Base-by-base conservation (phyloP, 805 yeast species). In the Groenewaldozyma tartarivorans region DNA sequence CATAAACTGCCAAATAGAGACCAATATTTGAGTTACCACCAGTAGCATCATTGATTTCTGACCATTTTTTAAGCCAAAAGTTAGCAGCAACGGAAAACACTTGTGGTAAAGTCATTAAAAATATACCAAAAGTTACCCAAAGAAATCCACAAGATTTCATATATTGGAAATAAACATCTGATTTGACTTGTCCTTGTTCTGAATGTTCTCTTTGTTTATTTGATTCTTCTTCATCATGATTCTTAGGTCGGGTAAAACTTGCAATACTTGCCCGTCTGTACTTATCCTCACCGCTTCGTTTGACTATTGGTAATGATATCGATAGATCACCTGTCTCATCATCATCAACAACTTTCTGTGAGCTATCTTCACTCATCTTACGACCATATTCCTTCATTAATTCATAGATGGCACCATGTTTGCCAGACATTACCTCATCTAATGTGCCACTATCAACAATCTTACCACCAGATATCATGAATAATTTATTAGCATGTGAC, bases 31-130 rank as follows among this genome's bases (percentile, higher is more conserved):
- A 87, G 57, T 86, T 85, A 42, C 62, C 62, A 20, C 85, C 85
- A 34, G 58, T 55, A 38, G 57, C 61, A 3, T 85, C 44, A 53
- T 85, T 85, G 15, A 80, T 72, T 56, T 86, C 95, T 16, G 94
- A 81, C 95, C 95, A 86, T 55, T 80, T 79, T 54, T 86, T 85
- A 55, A 86, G 69, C 96, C 96, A 86, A 47, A 83, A 68, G 53
- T 77, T 83, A 30, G 83, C 76, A 32, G 65, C 62, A 37, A 84
- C 85, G 45, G 76, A 71, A 35, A 76, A 56, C 13, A 69, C 51
- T 0, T 81, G 2, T 50, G 42, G 35, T 78, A 52, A 53, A 74
- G 77, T 2, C 51, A 43, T 35, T 75, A 77, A 3, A 79, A 52
- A 0, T 62, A 24, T 17, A 4, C 49, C 44, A 16, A 45, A 5